A percentile compares a stretch with the other conserved stretches of the same genome.
These are phyloP conservation scores for Pichia cabralensis DNA, from an alignment of 805 yeast genomes.

Conservation along the genomic window DNA sequence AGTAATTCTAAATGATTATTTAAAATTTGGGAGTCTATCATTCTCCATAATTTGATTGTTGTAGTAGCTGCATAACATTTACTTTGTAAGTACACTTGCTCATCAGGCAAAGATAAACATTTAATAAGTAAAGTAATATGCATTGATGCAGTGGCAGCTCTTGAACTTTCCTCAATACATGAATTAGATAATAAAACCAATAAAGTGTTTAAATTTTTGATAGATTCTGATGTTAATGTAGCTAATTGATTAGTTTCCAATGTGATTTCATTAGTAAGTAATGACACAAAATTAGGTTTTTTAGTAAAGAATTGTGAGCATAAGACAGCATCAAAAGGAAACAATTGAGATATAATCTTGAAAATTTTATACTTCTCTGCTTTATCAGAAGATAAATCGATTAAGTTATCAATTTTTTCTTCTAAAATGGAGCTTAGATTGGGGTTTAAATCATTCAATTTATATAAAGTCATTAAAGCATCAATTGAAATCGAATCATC, in stretches of 20 bases:
- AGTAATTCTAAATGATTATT: conserved; percentile 22
- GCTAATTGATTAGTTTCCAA: conserved; percentile 3
- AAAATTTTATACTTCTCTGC: conserved; percentile 11
- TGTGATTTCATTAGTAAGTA: conserved; percentile 18
- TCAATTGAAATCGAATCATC: conserved; percentile 1
- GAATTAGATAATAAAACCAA: conserved; percentile 33
- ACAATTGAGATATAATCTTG: conserved; percentile 13
- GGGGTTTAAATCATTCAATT: neutral
- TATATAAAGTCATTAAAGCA: conserved; percentile 2
- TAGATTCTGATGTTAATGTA: conserved; percentile 4
- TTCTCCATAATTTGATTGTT: conserved; percentile 49
- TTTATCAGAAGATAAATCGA: conserved; percentile 8
- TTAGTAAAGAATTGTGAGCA: conserved; percentile 14
- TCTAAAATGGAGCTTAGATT: neutral
- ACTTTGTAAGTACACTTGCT: neutral
- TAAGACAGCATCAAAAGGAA: conserved; percentile 14
- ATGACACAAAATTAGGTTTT: conserved; percentile 12
- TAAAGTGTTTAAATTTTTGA: conserved; percentile 12
- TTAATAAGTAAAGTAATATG: conserved; percentile 30
- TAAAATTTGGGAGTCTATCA: conserved; percentile 27
- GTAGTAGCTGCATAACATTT: conserved; percentile 27
- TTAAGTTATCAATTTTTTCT: conserved; percentile 14
- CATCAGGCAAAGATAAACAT: neutral
- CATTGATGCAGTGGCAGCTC: conserved; percentile 36
- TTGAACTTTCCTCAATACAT: conserved; percentile 41